Conservation (phyloP, 768 basidiomycete genomes). For the Cystobasidiopsis lactophilus region DNA sequence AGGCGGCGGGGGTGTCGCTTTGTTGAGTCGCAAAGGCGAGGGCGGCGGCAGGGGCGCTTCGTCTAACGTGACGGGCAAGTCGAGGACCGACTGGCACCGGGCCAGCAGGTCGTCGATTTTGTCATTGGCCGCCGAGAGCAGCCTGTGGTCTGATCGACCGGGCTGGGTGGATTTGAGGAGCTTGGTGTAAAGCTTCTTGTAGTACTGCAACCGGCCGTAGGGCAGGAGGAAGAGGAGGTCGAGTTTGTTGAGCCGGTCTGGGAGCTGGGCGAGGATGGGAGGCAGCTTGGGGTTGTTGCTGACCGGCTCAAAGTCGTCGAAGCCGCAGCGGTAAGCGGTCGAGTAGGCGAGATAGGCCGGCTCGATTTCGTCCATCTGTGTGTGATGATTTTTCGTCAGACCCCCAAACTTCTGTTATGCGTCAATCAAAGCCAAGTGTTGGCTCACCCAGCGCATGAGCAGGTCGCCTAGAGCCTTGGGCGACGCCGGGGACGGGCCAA, state of each 20-base stretch:
- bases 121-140: slow-evolving; percentile 58
- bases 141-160: slow-evolving; percentile 62
- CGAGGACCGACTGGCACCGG: slow-evolving; percentile 22
- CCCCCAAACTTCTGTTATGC: background rate
- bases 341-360: slow-evolving; percentile 66
- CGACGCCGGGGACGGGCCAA: slow-evolving; percentile 73
- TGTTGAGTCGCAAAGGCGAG: slow-evolving; percentile 3
- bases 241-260: slow-evolving; percentile 44
- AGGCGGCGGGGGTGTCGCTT: no score
- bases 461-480: slow-evolving; percentile 87
- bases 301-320: slow-evolving; percentile 65
- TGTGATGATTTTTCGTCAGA: background rate
- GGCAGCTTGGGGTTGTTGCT: slow-evolving; percentile 49
- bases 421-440: background rate
- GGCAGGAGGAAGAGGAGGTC: slow-evolving; percentile 76
- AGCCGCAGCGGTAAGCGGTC: slow-evolving; percentile 46
- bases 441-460: slow-evolving; percentile 83
- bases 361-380: slow-evolving; percentile 75
- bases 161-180: slow-evolving; percentile 67
- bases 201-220: slow-evolving; percentile 63
- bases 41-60: background rate
- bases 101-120: slow-evolving; percentile 52
- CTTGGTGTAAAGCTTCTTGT: slow-evolving; percentile 67
- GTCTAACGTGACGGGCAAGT: slow-evolving; percentile 25
- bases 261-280: slow-evolving; percentile 46